These are phyloP conservation scores for Nigrospora oryzae DNA, from an alignment of 2,329 filamentous ascomycete species.

Conservation along the genomic window DNA sequence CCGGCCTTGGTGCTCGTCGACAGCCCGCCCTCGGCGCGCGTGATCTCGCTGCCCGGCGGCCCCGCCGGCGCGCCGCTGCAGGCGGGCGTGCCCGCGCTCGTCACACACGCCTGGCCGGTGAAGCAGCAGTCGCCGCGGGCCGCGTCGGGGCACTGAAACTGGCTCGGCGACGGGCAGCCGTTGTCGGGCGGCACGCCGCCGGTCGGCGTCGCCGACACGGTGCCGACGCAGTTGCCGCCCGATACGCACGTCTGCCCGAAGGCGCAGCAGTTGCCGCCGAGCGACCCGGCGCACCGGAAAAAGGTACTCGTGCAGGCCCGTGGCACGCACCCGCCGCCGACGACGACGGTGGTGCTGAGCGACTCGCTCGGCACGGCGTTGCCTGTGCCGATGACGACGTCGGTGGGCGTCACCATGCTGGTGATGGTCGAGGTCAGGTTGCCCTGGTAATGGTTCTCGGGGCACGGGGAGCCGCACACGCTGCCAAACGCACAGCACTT, in stretches of 20 bases:
- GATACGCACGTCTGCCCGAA: constrained; percentile 33
- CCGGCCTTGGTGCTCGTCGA: constrained; percentile 46
- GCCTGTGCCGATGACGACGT: constrained; percentile 13
- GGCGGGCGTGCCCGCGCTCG: constrained; percentile 16
- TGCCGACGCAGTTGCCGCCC: constrained; percentile 24
- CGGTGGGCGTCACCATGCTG: constrained; percentile 3
- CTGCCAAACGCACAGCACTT: constrained; percentile 23
- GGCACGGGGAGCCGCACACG: constrained; percentile 21
- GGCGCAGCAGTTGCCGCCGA: constrained; percentile 41
- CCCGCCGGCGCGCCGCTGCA: constrained; percentile 30
- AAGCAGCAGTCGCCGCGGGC: constrained; percentile 43
- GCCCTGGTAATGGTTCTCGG: constrained; percentile 17
- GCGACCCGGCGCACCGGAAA: constrained; percentile 32
- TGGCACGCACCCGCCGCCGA: not conserved
- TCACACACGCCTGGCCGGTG: constrained; percentile 28
- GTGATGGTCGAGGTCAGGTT: constrained; percentile 1
- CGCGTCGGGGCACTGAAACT: constrained; percentile 29
- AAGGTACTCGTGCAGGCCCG: constrained; percentile 17
- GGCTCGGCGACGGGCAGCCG: constrained; percentile 33
- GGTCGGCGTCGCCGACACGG: constrained; percentile 11
- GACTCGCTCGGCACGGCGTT: constrained; percentile 9
- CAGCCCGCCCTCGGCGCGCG: constrained; percentile 21
- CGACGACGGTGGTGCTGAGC: constrained; percentile 13
- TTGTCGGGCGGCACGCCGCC: constrained; percentile 25
- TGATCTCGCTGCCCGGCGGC: constrained; percentile 21